Base-by-base conservation (phyloP, 106 monocot genomes). In the Chionographis japonica region DNA sequence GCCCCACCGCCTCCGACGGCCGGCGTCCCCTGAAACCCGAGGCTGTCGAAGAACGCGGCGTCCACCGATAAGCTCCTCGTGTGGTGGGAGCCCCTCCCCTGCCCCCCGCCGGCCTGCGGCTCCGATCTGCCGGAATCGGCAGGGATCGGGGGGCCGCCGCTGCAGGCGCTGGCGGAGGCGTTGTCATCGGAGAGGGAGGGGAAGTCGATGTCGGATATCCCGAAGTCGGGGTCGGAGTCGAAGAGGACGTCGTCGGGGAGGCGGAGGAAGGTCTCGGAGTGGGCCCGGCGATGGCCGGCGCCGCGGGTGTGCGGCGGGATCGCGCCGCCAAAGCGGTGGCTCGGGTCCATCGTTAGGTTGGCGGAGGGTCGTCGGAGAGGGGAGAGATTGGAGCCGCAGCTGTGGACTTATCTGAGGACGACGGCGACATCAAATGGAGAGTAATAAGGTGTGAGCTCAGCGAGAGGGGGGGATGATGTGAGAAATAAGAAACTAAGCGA, bases 251-350 rank as follows among this genome's bases (percentile, higher is more conserved):
- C 90, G 38, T 95, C 91, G 51, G 90, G 88, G 19, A 95, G 61
- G 15, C 83, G 88, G 55, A 91, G 76, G 70, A 91, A 80, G 61
- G 76, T 91, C 72, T 95, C 94, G 37, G 94, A 95, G 63, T 95
- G 88, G 16, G 88, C 87, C 9, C 94, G 70, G 5, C 94, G 91
- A 79, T 95, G 86, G 43, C 14, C 65, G 20, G 74, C 35, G 16
- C 40, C 52, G 14, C 68, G 39, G 13, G 75, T 61, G 20, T 61
- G 40, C 0, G 61, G 62, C 8, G 46, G 46, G n/a, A 3, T 63
- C 52, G n/a, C 46, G 46, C 8, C 37, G 43, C 58, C 63, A 58
- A 56, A 52, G 9, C 65, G 59, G 16, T 10, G 38, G 53, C 16
- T 27, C 15, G 49, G n/a, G 52, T 17, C 37, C 56, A 37, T n/a